Evolutionary conservation across 2,329 filamentous ascomycete genomes (phyloP).

Genomic region (Lojkania enalia): DNA sequence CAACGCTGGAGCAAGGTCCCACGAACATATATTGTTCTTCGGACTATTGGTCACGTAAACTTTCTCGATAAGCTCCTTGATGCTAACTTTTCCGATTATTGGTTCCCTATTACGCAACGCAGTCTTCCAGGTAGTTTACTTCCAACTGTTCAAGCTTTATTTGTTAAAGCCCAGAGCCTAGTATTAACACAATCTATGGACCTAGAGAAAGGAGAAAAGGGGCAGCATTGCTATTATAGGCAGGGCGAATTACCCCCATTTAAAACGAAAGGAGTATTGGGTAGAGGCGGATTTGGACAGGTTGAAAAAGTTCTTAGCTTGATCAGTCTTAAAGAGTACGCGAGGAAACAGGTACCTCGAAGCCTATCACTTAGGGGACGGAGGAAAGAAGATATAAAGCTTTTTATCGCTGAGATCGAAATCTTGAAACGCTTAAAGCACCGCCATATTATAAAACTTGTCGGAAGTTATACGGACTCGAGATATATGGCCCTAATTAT

Average conservation of each 20-base stretch:
- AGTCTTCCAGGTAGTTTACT: constrained; percentile 19
- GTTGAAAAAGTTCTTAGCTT: constrained; percentile 29
- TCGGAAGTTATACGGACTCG: constrained; percentile 37
- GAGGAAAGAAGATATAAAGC: constrained; percentile 16
- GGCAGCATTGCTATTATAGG: constrained; percentile 27
- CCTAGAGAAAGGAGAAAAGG: constrained; percentile 29
- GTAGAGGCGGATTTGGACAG: constrained; percentile 25
- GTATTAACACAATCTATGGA: constrained; percentile 32
- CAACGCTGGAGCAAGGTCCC: constrained; percentile 23
- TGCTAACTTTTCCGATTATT: constrained; percentile 27
- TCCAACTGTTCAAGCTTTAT: not conserved
- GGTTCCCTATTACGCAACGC: constrained; percentile 26
- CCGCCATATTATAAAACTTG: constrained; percentile 31
- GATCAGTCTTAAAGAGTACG: constrained; percentile 29
- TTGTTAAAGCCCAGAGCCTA: constrained; percentile 18
- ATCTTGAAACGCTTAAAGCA: constrained; percentile 34
- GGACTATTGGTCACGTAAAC: constrained; percentile 24
- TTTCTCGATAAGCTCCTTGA: constrained; percentile 27
- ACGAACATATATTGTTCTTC: constrained; percentile 31
- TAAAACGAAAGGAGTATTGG: constrained; percentile 22
- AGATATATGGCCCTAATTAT: constrained; percentile 35
- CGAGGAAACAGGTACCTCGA: constrained; percentile 30
- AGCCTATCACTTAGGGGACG: constrained; percentile 11
- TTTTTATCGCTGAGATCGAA: constrained; percentile 31
- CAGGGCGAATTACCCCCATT: constrained; percentile 23